Conservation (phyloP, 2,329 filamentous ascomycete species). For the Fusarium pseudonygamai region DNA sequence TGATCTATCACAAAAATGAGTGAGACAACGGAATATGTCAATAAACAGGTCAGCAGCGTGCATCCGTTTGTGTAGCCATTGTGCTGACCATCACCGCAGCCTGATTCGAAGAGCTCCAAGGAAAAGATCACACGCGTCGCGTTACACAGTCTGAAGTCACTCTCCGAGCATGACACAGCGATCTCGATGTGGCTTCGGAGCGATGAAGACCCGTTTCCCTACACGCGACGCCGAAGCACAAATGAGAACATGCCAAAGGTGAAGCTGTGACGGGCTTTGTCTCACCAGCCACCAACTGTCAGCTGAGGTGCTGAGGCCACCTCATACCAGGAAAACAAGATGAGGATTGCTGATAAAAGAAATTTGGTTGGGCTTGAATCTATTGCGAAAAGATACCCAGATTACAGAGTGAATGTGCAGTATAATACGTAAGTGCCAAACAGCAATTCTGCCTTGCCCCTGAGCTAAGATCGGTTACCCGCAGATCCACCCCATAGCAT, state of each 20-base stretch:
- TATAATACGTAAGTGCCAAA: neutral
- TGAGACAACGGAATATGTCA: neutral
- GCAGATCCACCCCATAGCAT: neutral
- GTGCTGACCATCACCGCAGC: neutral
- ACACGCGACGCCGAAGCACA: neutral
- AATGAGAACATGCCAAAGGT: neutral
- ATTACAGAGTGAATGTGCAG: neutral
- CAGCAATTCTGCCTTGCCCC: neutral
- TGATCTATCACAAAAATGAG: neutral
- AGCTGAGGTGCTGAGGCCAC: neutral
- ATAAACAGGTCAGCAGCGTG: neutral
- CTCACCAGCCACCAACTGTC: neutral
- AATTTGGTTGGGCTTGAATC: neutral
- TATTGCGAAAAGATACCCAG: neutral
- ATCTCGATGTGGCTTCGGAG: neutral
- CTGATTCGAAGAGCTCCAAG: neutral
- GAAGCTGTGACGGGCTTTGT: neutral
- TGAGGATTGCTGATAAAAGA: neutral
- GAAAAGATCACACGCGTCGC: neutral
- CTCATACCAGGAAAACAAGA: too few species aligned
- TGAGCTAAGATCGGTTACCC: neutral
- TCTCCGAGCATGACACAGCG: neutral
- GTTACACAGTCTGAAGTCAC: neutral
- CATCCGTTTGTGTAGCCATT: neutral
- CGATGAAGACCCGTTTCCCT: neutral